Percentiles rank a stretch among this genome's conserved stretches.
These are phyloP conservation scores for Diaporthe humulicola DNA, from an alignment of 2,329 filamentous ascomycete species.

Conservation along the genomic window DNA sequence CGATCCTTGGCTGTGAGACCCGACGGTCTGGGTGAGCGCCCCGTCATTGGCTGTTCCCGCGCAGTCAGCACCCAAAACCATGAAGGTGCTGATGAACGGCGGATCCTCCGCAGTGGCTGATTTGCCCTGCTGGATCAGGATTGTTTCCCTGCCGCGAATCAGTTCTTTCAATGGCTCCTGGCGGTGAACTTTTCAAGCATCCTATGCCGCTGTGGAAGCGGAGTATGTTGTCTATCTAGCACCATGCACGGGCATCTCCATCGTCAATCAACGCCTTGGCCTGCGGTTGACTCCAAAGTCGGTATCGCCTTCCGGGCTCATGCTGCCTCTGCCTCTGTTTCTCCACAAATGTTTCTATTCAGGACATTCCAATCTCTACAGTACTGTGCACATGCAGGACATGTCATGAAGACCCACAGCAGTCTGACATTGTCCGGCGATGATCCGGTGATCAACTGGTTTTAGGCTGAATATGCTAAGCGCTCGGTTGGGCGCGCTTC, in stretches of 20 bases:
- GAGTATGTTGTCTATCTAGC: not conserved
- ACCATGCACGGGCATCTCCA: not conserved
- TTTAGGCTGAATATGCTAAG: conserved; percentile 13
- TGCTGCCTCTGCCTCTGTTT: not conserved
- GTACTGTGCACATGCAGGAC: not conserved
- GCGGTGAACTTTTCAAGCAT: not conserved
- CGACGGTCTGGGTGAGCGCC: conserved; percentile 25
- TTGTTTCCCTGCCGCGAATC: not conserved
- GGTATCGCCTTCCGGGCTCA: not conserved
- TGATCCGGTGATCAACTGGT: not conserved
- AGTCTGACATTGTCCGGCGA: not conserved
- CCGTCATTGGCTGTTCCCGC: conserved; percentile 17
- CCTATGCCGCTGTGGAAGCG: not conserved
- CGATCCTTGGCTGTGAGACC: conserved; percentile 33
- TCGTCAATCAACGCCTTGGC: conserved; percentile 2
- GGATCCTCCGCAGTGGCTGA: not conserved
- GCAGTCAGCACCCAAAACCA: conserved; percentile 29
- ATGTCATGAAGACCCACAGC: conserved; percentile 8
- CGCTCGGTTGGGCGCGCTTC: not conserved
- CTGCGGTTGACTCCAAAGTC: conserved; percentile 7
- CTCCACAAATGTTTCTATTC: conserved; percentile 15
- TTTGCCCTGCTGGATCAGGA: not conserved
- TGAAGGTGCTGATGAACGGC: not conserved
- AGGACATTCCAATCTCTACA: not conserved
- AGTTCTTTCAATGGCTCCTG: conserved; percentile 5